Percentiles rank a stretch among this genome's conserved stretches.
Evolutionary conservation across 176 grass and related monocot genomes (phyloP).

Genomic region (Eremochloa ophiuroides): DNA sequence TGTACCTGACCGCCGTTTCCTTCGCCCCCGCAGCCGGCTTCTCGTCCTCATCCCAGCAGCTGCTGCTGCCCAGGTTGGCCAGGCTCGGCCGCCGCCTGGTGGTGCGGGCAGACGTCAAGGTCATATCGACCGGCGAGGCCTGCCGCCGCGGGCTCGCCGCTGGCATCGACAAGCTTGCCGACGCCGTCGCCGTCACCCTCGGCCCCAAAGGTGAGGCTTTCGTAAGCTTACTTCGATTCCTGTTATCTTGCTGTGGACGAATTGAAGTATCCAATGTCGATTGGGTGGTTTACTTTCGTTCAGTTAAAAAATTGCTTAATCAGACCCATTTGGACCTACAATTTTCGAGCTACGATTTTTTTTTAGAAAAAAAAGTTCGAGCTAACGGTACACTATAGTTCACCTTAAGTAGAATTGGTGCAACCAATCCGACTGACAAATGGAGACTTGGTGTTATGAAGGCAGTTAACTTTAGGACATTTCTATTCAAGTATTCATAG

Average conservation of each 20-base stretch:
- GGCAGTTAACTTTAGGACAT: background rate
- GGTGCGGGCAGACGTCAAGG: conserved; percentile 60
- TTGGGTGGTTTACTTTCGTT: background rate
- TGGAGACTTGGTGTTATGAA: background rate
- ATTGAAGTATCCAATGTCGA: background rate
- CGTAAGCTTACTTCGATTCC: conserved; percentile 6
- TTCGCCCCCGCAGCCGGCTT: background rate
- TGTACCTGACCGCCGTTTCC: conserved; percentile 13
- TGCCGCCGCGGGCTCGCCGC: conserved; percentile 66
- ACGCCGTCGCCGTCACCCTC: conserved; percentile 76
- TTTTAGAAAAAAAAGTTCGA: too few relatives aligned
- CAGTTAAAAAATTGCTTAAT: background rate
- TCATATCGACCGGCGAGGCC: conserved; percentile 54
- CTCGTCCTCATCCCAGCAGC: background rate
- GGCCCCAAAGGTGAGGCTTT: conserved; percentile 68
- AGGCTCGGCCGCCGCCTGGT: conserved; percentile 19
- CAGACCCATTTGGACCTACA: background rate
- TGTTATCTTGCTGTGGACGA: background rate
- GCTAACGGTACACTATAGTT: background rate
- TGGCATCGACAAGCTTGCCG: conserved; percentile 92
- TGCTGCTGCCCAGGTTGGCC: background rate
- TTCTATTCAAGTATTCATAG: background rate
- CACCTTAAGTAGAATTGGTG: background rate
- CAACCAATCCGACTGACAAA: background rate
- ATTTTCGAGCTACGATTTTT: too few relatives aligned